Percentiles rank a stretch among this genome's conserved stretches.
Evolutionary conservation across 2,329 filamentous ascomycete genomes (phyloP).

Genomic region (Aureobasidium subglaciale): DNA sequence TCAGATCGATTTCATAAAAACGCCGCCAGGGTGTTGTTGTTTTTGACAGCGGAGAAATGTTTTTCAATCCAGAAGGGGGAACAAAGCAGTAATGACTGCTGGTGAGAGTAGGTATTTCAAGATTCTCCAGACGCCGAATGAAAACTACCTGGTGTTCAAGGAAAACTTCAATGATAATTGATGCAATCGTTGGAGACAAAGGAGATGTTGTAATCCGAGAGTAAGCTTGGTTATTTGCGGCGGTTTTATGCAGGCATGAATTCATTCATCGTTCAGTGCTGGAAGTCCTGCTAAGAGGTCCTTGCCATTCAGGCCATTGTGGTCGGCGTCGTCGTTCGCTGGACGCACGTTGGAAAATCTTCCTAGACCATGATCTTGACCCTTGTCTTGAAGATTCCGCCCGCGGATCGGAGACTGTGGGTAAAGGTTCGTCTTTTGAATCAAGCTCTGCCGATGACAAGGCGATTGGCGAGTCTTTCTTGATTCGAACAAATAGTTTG

Average conservation of each 20-base stretch:
- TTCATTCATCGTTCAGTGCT: conserved; percentile 25
- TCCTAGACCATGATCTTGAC: conserved; percentile 34
- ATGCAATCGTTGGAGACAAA: too few relatives aligned
- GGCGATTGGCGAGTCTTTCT: conserved; percentile 43
- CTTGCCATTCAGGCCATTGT: conserved; percentile 19
- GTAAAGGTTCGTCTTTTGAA: conserved; percentile 22
- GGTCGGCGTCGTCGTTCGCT: conserved; percentile 32
- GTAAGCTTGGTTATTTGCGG: too few relatives aligned
- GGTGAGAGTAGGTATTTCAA: too few relatives aligned
- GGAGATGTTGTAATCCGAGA: not conserved
- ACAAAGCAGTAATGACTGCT: too few relatives aligned
- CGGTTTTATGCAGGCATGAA: not conserved
- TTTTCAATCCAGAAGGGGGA: too few relatives aligned
- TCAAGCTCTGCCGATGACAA: conserved; percentile 26
- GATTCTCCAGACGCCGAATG: too few relatives aligned
- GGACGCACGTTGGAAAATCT: conserved; percentile 37
- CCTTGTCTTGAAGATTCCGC: conserved; percentile 25
- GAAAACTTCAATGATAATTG: too few relatives aligned
- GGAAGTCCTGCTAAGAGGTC: conserved; percentile 27
- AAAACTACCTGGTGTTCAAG: too few relatives aligned
- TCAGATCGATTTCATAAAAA: too few relatives aligned
- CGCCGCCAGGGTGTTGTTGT: too few relatives aligned
- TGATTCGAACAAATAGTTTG: conserved; percentile 84
- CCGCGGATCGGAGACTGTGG: conserved; percentile 24
- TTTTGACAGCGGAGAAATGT: too few relatives aligned